These are phyloP conservation scores for Colletotrichum echinochloae DNA, from an alignment of 2,329 filamentous ascomycete genomes.

Conservation along the genomic window DNA sequence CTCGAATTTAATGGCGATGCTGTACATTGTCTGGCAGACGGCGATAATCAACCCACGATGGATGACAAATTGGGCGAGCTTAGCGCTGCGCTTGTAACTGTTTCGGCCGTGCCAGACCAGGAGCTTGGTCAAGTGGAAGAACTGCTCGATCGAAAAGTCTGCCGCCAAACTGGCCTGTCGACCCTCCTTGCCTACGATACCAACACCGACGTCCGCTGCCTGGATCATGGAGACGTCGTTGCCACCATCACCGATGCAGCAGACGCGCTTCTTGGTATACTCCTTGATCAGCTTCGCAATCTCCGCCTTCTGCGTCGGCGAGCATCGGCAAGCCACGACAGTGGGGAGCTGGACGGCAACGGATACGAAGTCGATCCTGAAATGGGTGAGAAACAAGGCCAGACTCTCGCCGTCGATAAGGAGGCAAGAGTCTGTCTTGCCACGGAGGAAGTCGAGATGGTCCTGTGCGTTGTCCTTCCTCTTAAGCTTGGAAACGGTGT, in stretches of 20 bases:
- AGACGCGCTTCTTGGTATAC: conserved; percentile 93
- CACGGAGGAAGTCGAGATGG: conserved; percentile 87
- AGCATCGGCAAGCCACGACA: conserved; percentile 96
- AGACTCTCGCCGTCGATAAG: conserved; percentile 96
- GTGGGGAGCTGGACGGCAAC: conserved; percentile 88
- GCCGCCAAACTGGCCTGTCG: conserved; percentile 94
- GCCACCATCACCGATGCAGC: conserved; percentile 97
- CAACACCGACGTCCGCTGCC: conserved; percentile 96
- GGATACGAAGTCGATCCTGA: conserved; percentile 86
- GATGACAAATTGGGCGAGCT: conserved; percentile 97
- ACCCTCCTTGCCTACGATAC: conserved; percentile 98
- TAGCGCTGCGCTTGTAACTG: conserved; percentile 94
- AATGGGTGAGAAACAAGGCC: conserved; percentile 83
- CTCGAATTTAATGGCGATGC: conserved; percentile 91
- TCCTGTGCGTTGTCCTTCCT: conserved; percentile 88
- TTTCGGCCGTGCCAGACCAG: conserved; percentile 99
- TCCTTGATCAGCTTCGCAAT: conserved; percentile 90
- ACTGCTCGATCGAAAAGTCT: conserved; percentile 96
- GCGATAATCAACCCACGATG: conserved; percentile 95
- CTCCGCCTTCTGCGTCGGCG: conserved; percentile 96
- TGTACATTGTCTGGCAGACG: conserved; percentile 97
- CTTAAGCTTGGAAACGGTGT: conserved; percentile 88
- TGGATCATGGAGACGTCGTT: conserved; percentile 99
- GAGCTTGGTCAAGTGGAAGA: conserved; percentile 93
- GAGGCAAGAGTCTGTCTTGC: conserved; percentile 87